phyloP scores from a whole-genome alignment of 768 basidiomycete genomes.

The Lentinula sp. region DNA sequence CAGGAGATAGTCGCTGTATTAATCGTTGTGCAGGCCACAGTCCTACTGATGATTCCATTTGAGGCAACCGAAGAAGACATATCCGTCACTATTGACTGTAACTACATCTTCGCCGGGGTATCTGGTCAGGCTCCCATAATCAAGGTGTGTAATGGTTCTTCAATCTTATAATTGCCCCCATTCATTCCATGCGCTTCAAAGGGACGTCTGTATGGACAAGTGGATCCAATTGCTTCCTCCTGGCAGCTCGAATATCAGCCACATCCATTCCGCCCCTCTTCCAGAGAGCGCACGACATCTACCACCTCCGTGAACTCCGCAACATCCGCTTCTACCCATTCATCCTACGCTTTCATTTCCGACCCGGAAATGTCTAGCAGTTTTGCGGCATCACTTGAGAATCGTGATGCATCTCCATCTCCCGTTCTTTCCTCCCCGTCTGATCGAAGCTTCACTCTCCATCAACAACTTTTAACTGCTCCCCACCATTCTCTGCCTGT shows the following conservation, averaged over 20 bases:
- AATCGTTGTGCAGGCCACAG: conserved; percentile 53
- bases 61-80: conserved; percentile 69
- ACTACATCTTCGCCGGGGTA: conserved; percentile 69
- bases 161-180: not conserved
- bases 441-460: conserved; percentile 27
- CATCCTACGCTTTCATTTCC: conserved; percentile 79
- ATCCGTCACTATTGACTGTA: conserved; percentile 62
- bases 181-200: conserved; percentile 18
- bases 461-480: conserved; percentile 22
- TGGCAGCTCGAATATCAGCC: conserved; percentile 72
- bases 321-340: conserved; percentile 62
- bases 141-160: conserved; percentile 45
- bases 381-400: conserved; percentile 78
- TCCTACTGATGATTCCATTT: conserved; percentile 68
- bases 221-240: conserved; percentile 59
- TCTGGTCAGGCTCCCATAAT: conserved; percentile 64
- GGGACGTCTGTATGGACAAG: conserved; percentile 70
- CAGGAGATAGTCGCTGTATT: conserved; percentile 11
- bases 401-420: conserved; percentile 54
- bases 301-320: conserved; percentile 66
- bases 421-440: conserved; percentile 62
- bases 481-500: conserved; percentile 44
- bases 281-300: conserved; percentile 69
- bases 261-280: conserved; percentile 43
- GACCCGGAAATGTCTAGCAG: conserved; percentile 82